Conservation (phyloP, 306 rosid genomes). For the Quercus glauca region DNA sequence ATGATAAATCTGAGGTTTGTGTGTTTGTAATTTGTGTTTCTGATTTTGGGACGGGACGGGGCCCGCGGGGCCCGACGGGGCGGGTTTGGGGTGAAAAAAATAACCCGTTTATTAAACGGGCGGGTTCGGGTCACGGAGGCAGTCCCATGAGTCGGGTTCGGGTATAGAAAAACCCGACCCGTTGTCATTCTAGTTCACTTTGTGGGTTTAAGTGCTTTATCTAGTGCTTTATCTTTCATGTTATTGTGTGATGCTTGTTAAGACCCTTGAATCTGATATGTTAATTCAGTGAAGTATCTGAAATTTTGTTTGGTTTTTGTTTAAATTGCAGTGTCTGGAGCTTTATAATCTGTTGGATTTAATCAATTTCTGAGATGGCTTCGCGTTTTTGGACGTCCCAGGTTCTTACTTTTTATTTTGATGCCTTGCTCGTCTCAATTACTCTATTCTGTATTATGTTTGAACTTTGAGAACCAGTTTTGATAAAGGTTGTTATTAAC, state of each 20-base stretch:
- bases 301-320: neutral
- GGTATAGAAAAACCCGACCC: too few species aligned
- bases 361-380: constrained; percentile 20
- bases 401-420: neutral
- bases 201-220: neutral
- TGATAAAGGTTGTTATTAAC: neutral
- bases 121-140: too few species aligned
- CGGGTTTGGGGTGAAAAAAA: too few species aligned
- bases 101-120: too few species aligned
- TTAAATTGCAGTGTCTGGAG: neutral
- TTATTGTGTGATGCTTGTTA: neutral
- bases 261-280: neutral
- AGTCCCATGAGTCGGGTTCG: too few species aligned
- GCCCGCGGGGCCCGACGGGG: too few species aligned
- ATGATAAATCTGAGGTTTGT: too few species aligned
- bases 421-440: neutral
- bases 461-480: neutral
- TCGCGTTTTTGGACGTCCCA: constrained; percentile 34
- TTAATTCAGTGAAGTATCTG: neutral
- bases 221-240: neutral
- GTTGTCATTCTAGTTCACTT: too few species aligned
- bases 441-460: neutral
- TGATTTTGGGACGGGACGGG: too few species aligned
- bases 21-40: too few species aligned
- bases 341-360: neutral